phyloP scores from a whole-genome alignment of 768 basidiomycete species.

The Dioszegia hungarica region DNA sequence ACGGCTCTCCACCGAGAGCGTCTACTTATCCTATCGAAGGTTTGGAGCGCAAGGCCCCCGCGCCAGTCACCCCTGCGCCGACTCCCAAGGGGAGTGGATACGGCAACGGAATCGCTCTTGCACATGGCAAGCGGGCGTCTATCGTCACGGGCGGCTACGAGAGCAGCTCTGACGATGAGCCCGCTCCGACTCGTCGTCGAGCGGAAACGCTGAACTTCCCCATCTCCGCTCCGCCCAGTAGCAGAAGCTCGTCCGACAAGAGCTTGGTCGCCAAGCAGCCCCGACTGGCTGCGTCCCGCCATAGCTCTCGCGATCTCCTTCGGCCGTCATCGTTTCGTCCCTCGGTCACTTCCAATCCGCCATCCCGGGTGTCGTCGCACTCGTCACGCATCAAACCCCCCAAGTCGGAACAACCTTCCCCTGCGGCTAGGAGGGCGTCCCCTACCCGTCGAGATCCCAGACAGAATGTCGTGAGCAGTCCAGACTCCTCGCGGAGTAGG shows the following conservation, averaged over 20 bases:
- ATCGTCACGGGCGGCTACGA: constrained; percentile 34
- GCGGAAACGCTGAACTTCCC: background rate
- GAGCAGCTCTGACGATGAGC: constrained; percentile 4
- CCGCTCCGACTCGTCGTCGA: background rate
- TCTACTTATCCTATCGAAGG: no score
- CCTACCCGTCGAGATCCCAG: background rate
- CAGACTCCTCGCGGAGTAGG: background rate
- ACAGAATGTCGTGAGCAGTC: background rate
- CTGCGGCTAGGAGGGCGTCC: background rate
- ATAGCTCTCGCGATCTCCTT: constrained; percentile 1
- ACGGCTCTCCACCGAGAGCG: no score
- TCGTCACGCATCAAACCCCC: background rate
- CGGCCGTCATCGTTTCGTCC: background rate
- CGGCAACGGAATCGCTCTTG: constrained; percentile 1
- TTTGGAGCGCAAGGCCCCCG: background rate
- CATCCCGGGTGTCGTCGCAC: background rate
- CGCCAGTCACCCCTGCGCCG: background rate
- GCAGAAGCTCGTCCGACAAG: background rate
- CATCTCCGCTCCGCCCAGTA: background rate
- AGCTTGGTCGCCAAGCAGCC: background rate
- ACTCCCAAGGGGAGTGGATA: background rate
- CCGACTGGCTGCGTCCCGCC: background rate
- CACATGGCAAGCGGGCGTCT: constrained; percentile 22
- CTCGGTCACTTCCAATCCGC: background rate
- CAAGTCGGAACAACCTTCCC: background rate